Base-by-base conservation (phyloP, 768 basidiomycete species). In the Dacryopinax spathularia region DNA sequence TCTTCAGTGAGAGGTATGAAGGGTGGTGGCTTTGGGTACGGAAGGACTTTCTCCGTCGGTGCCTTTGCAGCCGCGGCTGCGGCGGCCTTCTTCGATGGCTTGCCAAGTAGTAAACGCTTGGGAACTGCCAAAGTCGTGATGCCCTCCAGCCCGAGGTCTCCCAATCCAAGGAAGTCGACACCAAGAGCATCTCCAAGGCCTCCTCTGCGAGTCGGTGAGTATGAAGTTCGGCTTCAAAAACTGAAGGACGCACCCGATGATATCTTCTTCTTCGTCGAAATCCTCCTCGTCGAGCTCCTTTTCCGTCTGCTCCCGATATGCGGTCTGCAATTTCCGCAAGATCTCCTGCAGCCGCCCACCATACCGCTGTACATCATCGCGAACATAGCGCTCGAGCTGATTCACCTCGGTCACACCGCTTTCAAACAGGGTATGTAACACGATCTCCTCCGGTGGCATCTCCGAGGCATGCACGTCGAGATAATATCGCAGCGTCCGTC, bases 381-480 rank as follows among this genome's bases (percentile, higher is more conserved):
- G 83, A 71, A 97, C 83, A 71, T 96, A 93, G 13, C 85, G 80
- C 68, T 94, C 91, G 0, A 98, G 81, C 66, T 89, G 87, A 69
- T 84, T 80, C 9, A 92, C 76, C 63, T 84, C 81, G 0, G 89
- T 83, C 6, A 82, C 84, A 3, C 94, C 94, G 65, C 88, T 89
- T 75, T 96, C 91, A 67, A 93, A 90, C 18, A 97, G 76, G 0
- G 91, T 88, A 72, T 95, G 91, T 1, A 93, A 80, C 35, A 95
- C 85, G 34, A 96, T 94, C 84, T 95, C 91, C 91, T 96, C 92
- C 0, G 91, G 72, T 0, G 86, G 84, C 89, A 97, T 92, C 25
- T 80, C 82, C 59, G 81, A 76, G 1, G 82, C 81, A 73, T 89
- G 87, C 71, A 88, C 90, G 73, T 97, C 93, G 41, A 81, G 79